Percentiles rank a stretch among this genome's conserved stretches.
phyloP scores from a whole-genome alignment of 148 eudicot species.

The Arbutus unedo region DNA sequence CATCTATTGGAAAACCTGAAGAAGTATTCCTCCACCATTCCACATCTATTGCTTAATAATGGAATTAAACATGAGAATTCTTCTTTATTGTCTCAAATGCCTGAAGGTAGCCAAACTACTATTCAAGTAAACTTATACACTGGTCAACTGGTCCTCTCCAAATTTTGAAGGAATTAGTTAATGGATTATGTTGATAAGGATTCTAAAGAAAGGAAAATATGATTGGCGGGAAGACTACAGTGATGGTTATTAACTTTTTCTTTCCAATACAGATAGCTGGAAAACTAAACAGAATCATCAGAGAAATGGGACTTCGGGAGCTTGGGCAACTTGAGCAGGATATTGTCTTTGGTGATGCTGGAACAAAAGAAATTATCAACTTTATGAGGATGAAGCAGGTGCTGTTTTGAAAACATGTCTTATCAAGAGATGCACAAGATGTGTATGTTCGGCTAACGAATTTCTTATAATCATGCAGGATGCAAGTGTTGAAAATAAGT shows the following conservation, averaged over 20 bases:
- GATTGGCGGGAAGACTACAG: not conserved
- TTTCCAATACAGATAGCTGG: slow-evolving; percentile 76
- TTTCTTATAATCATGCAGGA: slow-evolving; percentile 37
- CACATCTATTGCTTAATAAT: not conserved
- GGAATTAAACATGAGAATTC: not conserved
- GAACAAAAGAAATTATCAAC: slow-evolving; percentile 82
- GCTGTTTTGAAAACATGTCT: not conserved
- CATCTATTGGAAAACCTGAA: not conserved
- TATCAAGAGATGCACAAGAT: not conserved
- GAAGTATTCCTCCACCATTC: not conserved
- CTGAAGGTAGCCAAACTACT: not conserved
- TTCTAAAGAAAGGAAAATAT: not conserved
- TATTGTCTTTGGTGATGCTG: slow-evolving; percentile 98
- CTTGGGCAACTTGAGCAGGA: slow-evolving; percentile 99
- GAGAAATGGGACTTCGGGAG: slow-evolving; percentile 75
- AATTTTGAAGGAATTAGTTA: not conserved
- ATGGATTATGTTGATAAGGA: not conserved
- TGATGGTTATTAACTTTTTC: not conserved
- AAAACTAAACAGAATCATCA: slow-evolving; percentile 66
- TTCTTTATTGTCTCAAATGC: not conserved
- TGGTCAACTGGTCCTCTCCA: not conserved
- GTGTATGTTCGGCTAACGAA: not conserved
- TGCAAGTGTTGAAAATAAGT: slow-evolving; percentile 56
- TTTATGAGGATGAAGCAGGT: slow-evolving; percentile 74
- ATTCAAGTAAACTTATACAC: not conserved